Percentiles rank a stretch among this genome's conserved stretches.
phyloP scores from a whole-genome alignment of 306 rosid species.

The Pueraria montana region DNA sequence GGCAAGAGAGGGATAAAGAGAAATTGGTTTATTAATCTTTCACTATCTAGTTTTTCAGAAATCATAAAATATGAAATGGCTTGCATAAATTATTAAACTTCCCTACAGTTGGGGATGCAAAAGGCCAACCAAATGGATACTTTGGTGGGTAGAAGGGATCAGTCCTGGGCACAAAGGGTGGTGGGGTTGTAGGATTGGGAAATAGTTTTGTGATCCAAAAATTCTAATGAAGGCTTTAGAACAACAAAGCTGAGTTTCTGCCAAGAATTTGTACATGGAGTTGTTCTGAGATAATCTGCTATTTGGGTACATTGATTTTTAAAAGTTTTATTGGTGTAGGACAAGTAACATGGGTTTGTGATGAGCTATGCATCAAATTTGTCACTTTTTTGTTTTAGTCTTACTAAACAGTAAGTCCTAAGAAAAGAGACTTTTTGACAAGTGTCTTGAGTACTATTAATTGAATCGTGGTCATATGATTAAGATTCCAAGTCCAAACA shows the following conservation, averaged over 20 bases:
- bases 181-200: neutral
- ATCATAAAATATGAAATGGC: neutral
- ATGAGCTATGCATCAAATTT: too few relatives aligned
- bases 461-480: too few relatives aligned
- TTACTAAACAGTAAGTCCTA: too few relatives aligned
- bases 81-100: neutral
- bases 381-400: too few relatives aligned
- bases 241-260: neutral
- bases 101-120: neutral
- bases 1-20: neutral
- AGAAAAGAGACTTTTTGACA: too few relatives aligned
- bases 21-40: neutral
- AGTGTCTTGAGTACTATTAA: too few relatives aligned
- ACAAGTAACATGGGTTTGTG: neutral
- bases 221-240: constrained; percentile 6
- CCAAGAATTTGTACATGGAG: neutral
- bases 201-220: neutral
- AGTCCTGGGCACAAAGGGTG: neutral
- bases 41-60: neutral
- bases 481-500: too few relatives aligned
- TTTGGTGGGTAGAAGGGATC: neutral
- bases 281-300: constrained; percentile 1
- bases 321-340: neutral
- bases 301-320: neutral
- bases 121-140: neutral